Evolutionary conservation across 164 flowering plant genomes (phyloP).

Genomic region (Pachysandra terminalis): DNA sequence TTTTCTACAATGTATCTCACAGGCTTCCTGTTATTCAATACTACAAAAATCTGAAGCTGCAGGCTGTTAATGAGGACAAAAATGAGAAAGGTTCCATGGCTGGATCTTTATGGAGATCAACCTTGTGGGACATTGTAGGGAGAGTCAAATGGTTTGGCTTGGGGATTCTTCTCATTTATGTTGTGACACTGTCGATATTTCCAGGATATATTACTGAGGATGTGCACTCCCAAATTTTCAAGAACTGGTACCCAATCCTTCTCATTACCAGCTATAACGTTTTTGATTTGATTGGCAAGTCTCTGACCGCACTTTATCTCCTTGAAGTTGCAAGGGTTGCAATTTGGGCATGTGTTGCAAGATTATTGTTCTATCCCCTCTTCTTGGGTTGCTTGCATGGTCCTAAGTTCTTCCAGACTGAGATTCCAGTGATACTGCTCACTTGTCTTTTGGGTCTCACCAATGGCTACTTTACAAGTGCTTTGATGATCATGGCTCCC

Average conservation of each 20-base stretch:
- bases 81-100: slow-evolving; percentile 45
- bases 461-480: slow-evolving; percentile 84
- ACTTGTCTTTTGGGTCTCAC: slow-evolving; percentile 88
- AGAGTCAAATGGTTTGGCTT: slow-evolving; percentile 73
- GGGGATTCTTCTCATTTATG: slow-evolving; percentile 63
- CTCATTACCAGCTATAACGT: slow-evolving; percentile 79
- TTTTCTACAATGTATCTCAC: slow-evolving; percentile 71
- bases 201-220: slow-evolving; percentile 96
- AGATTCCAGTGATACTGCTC: slow-evolving; percentile 75
- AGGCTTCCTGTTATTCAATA: slow-evolving; percentile 77
- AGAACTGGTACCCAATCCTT: slow-evolving; percentile 87
- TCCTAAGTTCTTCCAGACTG: slow-evolving; percentile 74
- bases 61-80: slow-evolving; percentile 55
- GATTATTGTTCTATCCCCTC: slow-evolving; percentile 80
- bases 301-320: slow-evolving; percentile 65
- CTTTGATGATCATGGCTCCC: slow-evolving; percentile 84
- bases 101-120: slow-evolving; percentile 50
- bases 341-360: slow-evolving; percentile 53
- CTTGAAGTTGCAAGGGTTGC: slow-evolving; percentile 64
- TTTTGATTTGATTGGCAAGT: slow-evolving; percentile 89
- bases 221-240: slow-evolving; percentile 68
- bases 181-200: slow-evolving; percentile 82
- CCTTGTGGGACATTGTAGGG: slow-evolving; percentile 59
- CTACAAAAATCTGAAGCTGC: slow-evolving; percentile 59
- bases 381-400: slow-evolving; percentile 87